Evolutionary conservation across 2,329 filamentous ascomycete genomes (phyloP).

Genomic region (Aaosphaeria pasadenensis): DNA sequence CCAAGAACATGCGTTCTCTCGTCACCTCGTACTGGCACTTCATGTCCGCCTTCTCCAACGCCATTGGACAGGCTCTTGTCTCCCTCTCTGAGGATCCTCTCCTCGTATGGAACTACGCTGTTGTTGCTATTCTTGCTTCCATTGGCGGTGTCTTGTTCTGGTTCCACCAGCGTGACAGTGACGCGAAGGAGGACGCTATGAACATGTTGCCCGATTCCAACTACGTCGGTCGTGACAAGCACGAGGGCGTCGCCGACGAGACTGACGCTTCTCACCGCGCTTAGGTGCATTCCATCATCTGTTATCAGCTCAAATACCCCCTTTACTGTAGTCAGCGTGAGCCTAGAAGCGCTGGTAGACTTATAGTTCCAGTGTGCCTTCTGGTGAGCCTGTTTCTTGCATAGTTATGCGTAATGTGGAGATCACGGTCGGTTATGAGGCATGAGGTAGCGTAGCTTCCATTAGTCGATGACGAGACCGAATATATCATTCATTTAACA

Average conservation of each 20-base stretch:
- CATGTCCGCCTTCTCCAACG: conserved; percentile 67
- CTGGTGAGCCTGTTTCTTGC: no score
- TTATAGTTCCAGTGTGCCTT: no score
- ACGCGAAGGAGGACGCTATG: conserved; percentile 64
- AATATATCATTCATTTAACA: no score
- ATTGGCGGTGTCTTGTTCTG: conserved; percentile 65
- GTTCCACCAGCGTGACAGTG: conserved; percentile 63
- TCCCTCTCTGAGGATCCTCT: conserved; percentile 62
- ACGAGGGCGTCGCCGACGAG: conserved; percentile 16
- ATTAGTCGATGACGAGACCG: no score
- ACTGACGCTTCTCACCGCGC: no score
- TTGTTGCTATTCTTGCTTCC: conserved; percentile 61
- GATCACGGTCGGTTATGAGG: no score
- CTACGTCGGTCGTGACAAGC: conserved; percentile 29
- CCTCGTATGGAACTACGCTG: conserved; percentile 69
- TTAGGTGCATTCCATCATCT: no score
- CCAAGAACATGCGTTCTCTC: conserved; percentile 77
- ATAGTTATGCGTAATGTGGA: no score
- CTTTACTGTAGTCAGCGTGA: no score
- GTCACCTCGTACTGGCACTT: conserved; percentile 67
- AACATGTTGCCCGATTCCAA: conserved; percentile 55
- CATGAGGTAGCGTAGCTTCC: no score
- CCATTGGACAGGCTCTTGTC: conserved; percentile 67
- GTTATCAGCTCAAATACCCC: no score
- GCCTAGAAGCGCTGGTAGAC: no score